Conservation (phyloP, 257 asterid genomes). For the Solanum appendiculatum region DNA sequence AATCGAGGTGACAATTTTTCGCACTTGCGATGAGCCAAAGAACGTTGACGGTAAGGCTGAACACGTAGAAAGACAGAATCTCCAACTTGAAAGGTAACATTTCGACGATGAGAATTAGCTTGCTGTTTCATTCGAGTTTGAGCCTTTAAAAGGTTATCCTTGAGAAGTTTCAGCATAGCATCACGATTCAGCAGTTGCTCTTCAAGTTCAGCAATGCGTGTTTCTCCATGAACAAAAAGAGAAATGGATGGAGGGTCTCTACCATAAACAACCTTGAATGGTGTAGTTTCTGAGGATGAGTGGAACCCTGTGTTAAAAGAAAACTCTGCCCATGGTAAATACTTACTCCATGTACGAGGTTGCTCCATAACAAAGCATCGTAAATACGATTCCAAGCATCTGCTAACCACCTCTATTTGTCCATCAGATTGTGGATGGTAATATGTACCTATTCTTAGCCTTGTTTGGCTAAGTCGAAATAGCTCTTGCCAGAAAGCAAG, state of each 20-base stretch:
- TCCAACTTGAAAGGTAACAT: background rate
- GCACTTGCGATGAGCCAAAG: background rate
- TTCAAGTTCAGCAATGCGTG: background rate
- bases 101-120: background rate
- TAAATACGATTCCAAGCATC: background rate
- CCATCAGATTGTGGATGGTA: background rate
- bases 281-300: background rate
- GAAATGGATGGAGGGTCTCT: background rate
- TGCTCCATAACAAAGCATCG: background rate
- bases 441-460: background rate
- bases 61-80: background rate
- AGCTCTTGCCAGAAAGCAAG: background rate
- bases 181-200: background rate
- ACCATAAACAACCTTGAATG: background rate
- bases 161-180: background rate
- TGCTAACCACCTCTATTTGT: background rate
- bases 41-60: background rate
- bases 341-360: background rate
- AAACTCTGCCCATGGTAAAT: background rate
- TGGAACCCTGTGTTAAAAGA: background rate
- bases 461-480: background rate
- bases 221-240: background rate
- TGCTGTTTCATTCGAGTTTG: background rate
- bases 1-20: background rate
- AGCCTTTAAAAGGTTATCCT: background rate